A percentile compares a stretch with the other conserved stretches of the same genome.
phyloP scores from a whole-genome alignment of 1,284 basidiomycete genomes.

The Cryptococcus floricola region DNA sequence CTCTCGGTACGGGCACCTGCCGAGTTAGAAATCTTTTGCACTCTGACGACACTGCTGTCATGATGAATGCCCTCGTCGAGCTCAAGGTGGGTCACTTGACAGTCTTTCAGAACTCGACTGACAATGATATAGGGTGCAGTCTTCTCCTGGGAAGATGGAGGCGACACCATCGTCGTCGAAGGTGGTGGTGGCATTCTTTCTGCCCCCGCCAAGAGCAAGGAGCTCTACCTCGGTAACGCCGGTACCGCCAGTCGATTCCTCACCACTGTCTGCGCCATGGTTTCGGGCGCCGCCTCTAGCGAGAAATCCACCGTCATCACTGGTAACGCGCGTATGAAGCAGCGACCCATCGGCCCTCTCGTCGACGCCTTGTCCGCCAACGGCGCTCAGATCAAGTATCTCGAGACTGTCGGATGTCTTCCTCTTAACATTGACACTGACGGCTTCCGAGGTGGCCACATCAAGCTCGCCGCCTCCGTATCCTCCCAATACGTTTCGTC shows the following conservation, averaged over 20 bases:
- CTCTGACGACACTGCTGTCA: conserved; percentile 97
- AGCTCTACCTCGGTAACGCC: conserved; percentile 94
- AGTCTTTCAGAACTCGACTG: background rate
- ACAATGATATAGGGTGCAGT: conserved; percentile 66
- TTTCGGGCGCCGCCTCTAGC: conserved; percentile 47
- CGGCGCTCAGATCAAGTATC: conserved; percentile 72
- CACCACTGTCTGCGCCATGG: conserved; percentile 74
- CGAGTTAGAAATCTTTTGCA: conserved; percentile 85
- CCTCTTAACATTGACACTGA: conserved; percentile 80
- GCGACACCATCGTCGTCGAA: conserved; percentile 86
- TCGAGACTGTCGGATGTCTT: conserved; percentile 77
- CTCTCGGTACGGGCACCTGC: conserved; percentile 83
- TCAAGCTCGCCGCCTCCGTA: conserved; percentile 87
- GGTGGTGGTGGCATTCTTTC: conserved; percentile 80
- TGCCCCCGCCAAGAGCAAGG: conserved; percentile 71
- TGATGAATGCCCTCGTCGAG: conserved; percentile 90
- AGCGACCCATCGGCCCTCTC: conserved; percentile 89
- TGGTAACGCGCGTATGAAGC: conserved; percentile 98
- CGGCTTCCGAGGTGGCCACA: conserved; percentile 78
- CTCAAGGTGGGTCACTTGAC: conserved; percentile 61
- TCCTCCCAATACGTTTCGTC: conserved; percentile 98
- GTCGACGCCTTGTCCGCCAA: conserved; percentile 85
- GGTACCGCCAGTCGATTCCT: conserved; percentile 98
- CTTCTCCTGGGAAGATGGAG: conserved; percentile 87
- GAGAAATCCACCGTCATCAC: conserved; percentile 71